Evolutionary conservation across 2,329 filamentous ascomycete genomes (phyloP).

Genomic region (Kalaharituber pfeilii): DNA sequence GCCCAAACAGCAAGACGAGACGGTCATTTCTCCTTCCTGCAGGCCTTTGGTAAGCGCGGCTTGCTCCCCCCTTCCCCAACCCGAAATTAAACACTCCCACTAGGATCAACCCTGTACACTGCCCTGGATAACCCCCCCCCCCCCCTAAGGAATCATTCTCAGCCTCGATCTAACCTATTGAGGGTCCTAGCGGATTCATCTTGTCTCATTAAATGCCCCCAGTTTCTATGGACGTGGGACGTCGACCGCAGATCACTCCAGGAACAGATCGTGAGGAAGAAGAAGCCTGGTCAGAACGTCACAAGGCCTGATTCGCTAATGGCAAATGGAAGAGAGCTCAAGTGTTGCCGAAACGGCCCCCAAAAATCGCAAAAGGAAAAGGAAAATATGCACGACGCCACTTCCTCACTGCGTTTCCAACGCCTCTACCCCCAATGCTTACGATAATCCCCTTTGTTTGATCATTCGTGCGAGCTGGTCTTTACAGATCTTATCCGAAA

Average conservation of each 20-base stretch:
- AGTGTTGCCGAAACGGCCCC: neutral
- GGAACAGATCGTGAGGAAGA: neutral
- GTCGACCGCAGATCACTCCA: neutral
- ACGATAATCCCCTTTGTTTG: conserved; percentile 41
- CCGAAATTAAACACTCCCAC: neutral
- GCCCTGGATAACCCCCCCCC: neutral
- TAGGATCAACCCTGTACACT: neutral
- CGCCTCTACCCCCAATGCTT: conserved; percentile 20
- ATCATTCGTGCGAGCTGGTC: conserved; percentile 46
- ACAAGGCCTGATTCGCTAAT: too few relatives aligned
- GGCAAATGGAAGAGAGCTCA: too few relatives aligned
- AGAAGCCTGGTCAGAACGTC: neutral
- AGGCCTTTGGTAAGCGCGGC: conserved; percentile 1
- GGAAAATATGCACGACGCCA: neutral
- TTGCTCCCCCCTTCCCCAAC: neutral
- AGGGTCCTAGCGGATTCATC: neutral
- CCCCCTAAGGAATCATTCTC: neutral
- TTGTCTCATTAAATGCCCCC: neutral
- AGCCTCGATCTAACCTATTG: neutral
- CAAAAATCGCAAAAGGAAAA: neutral
- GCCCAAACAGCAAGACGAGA: conserved; percentile 2
- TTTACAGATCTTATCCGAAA: conserved; percentile 44
- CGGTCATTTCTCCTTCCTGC: conserved; percentile 1
- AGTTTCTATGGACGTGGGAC: neutral
- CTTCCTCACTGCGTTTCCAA: neutral